These are phyloP conservation scores for Scleromitrula shiraiana DNA, from an alignment of 2,329 filamentous ascomycete genomes.

Conservation along the genomic window DNA sequence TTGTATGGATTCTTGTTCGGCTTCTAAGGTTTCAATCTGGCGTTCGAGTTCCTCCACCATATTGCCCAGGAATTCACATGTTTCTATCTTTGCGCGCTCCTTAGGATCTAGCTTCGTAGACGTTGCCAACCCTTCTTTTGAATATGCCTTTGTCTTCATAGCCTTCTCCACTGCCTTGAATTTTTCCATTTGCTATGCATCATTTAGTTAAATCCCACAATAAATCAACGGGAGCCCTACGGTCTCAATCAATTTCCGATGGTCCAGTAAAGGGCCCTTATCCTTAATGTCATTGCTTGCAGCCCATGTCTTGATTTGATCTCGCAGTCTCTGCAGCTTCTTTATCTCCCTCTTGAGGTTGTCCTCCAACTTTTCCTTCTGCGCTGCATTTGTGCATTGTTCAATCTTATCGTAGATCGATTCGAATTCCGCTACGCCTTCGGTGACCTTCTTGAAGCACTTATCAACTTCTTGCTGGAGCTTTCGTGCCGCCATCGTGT, in stretches of 20 bases:
- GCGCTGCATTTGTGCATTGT: conserved; percentile 81
- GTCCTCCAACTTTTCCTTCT: conserved; percentile 98
- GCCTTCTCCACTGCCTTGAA: conserved; percentile 99
- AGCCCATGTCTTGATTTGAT: conserved; percentile 99
- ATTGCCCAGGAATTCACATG: conserved; percentile 73
- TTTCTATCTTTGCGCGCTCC: conserved; percentile 87
- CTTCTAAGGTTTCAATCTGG: conserved; percentile 88
- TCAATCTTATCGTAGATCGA: conserved; percentile 97
- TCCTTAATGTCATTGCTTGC: conserved; percentile 99
- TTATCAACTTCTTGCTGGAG: conserved; percentile 97
- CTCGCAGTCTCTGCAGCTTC: conserved; percentile 93
- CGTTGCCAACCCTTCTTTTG: conserved; percentile 90
- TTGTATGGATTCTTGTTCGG: conserved; percentile 79
- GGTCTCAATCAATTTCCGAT: conserved; percentile 95
- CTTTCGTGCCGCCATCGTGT: conserved; percentile 87
- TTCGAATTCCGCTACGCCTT: conserved; percentile 89
- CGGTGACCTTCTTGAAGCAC: conserved; percentile 96
- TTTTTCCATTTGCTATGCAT: conserved; percentile 87
- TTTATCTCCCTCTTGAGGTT: conserved; percentile 99
- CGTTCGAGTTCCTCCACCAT: conserved; percentile 91
- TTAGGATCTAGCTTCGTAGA: conserved; percentile 94
- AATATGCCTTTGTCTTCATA: conserved; percentile 99
- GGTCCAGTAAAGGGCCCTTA: conserved; percentile 88
- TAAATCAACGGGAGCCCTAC: conserved; percentile 39
- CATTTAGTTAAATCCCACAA: conserved; percentile 21